Evolutionary conservation across 768 basidiomycete species (phyloP), one percentile per base, ranked within the genome.

Genomic region (Russula dissimulans): DNA sequence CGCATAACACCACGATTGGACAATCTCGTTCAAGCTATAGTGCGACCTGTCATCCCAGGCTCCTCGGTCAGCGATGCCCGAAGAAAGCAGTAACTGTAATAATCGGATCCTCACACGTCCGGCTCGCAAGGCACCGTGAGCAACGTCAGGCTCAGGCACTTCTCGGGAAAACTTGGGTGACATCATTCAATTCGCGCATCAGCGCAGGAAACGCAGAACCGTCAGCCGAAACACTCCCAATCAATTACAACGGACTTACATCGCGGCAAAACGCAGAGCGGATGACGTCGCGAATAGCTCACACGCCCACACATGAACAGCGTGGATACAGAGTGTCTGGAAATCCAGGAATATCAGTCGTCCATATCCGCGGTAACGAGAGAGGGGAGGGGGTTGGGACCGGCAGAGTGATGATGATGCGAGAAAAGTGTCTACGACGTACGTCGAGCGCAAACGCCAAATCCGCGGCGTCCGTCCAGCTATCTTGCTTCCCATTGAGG

Each of bases 381-480:
- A 29, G 17, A 18, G 48, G 48, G 3, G 48, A 29, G 15, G 48
- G 26, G 10, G 36, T 32, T 5, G 26, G 32, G 8, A 17, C 3
- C 29, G 31, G 9, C 10, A 3, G 29, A 34, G 31, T 17, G 11
- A 32, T n/a, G 31, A 15, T 31, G 22, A 2, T 29, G 46, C 5
- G 26, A 54, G 12, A n/a, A 22, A 26, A 22, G 32, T 34, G 38
- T 1, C 26, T n/a, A 36, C 63, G 18, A 43, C 63, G 18, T 52
- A 66, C 65, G 53, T 58, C 43, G 26, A 57, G 59, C 18, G 66
- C 65, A 32, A 67, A 61, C 11, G 69, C 69, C 49, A 70, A n/a
- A 39, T 71, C 68, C 2, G 69, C 69, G 14, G 69, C 70, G 42
- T 70, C 65, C 17, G 69, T 67, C 65, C 70, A 70, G 2, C 65